These are phyloP conservation scores for Polytrichum commune DNA, from an alignment of 225 moss, liverwort and hornwort genomes.

Conservation along the genomic window DNA sequence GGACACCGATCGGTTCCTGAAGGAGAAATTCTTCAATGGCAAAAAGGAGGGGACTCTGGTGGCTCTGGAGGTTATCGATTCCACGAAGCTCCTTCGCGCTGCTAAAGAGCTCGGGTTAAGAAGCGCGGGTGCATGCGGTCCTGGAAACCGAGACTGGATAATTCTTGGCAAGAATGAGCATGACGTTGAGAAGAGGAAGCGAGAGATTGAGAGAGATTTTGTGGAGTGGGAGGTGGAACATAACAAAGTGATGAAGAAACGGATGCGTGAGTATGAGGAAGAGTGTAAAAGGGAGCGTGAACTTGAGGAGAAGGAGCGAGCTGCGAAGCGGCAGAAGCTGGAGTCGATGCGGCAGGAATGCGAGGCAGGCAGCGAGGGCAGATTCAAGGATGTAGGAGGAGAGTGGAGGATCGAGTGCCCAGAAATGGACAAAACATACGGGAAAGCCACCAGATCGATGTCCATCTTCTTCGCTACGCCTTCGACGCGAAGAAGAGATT, in stretches of 20 bases:
- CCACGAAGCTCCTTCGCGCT: not conserved
- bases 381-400: constrained; percentile 15
- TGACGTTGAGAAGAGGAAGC: constrained; percentile 3
- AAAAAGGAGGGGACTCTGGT: constrained; percentile 11
- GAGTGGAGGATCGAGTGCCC: constrained; percentile 20
- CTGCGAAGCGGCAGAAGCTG: constrained; percentile 18
- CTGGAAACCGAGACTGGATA: constrained; percentile 2
- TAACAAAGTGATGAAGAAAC: not conserved
- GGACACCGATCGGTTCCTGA: constrained; percentile 5
- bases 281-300: too few relatives aligned
- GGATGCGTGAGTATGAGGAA: too few relatives aligned
- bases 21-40: constrained; percentile 15
- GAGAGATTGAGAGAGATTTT: constrained; percentile 5
- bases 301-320: constrained; percentile 1
- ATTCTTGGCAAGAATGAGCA: constrained; percentile 13
- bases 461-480: constrained; percentile 22
- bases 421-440: constrained; percentile 12
- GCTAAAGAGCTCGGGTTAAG: constrained; percentile 19
- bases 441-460: constrained; percentile 4
- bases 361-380: constrained; percentile 14
- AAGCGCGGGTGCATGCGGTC: not conserved
- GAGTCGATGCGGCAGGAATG: constrained; percentile 10
- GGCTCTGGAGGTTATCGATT: constrained; percentile 1
- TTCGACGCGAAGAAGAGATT: too few relatives aligned
- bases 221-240: constrained; percentile 4